Conservation (phyloP, 495 filamentous ascomycete genomes). For the Recurvomyces mirabilis region DNA sequence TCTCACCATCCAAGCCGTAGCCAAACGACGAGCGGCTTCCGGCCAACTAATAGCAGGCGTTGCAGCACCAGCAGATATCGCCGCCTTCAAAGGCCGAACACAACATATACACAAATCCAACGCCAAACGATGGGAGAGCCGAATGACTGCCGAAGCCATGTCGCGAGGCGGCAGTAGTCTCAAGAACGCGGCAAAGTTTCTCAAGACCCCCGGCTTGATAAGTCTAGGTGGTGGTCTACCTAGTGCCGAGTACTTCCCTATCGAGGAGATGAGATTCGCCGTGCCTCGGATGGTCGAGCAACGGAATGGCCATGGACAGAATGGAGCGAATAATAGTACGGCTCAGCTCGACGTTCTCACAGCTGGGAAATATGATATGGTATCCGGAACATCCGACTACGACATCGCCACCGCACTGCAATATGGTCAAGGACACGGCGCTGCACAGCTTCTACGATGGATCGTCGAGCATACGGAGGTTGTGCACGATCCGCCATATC, state of each 20-base stretch:
- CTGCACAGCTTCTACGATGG: slow-evolving; percentile 77
- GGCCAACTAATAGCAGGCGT: slow-evolving; percentile 59
- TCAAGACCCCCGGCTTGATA: slow-evolving; percentile 64
- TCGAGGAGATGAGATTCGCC: slow-evolving; percentile 56
- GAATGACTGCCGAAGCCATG: slow-evolving; percentile 44
- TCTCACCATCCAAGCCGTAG: slow-evolving; percentile 60
- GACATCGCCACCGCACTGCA: slow-evolving; percentile 79
- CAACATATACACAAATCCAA: slow-evolving; percentile 55
- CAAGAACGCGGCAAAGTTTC: slow-evolving; percentile 64
- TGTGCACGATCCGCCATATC: slow-evolving; percentile 61
- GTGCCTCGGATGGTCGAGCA: slow-evolving; percentile 51
- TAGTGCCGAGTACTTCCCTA: slow-evolving; percentile 79
- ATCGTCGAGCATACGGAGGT: slow-evolving; percentile 87
- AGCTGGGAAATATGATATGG: slow-evolving; percentile 73
- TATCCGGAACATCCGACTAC: slow-evolving; percentile 50
- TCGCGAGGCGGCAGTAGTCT: slow-evolving; percentile 35
- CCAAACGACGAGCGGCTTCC: slow-evolving; percentile 54
- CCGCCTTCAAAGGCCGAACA: slow-evolving; percentile 72
- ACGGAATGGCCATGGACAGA: slow-evolving; percentile 45
- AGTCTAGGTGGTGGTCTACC: slow-evolving; percentile 89
- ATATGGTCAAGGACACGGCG: slow-evolving; percentile 76
- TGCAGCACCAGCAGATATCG: slow-evolving; percentile 64
- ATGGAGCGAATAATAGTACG: too few relatives aligned
- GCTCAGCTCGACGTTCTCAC: slow-evolving; percentile 42
- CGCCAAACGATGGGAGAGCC: slow-evolving; percentile 72